A percentile compares a stretch with the other conserved stretches of the same genome.
Conservation (phyloP, 495 filamentous ascomycete genomes). For the Penicillium psychrofluorescens region DNA sequence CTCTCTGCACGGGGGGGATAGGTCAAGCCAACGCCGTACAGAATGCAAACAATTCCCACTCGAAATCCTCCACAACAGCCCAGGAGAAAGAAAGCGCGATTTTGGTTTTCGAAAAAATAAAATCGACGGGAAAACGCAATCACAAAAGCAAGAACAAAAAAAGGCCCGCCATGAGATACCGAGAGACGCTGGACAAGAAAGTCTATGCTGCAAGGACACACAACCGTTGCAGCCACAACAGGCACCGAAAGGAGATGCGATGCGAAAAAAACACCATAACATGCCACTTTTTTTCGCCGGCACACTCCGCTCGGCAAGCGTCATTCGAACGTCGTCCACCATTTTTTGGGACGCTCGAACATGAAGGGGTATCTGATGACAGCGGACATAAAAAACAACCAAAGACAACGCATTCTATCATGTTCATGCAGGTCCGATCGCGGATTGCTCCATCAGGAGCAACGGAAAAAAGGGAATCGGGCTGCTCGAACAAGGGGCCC, state of each 20-base stretch:
- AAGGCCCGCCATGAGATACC: conserved; percentile 45
- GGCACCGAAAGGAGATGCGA: conserved; percentile 37
- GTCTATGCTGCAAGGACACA: conserved; percentile 39
- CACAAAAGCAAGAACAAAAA: conserved; percentile 26
- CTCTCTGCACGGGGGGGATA: conserved; percentile 34
- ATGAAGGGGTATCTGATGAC: conserved; percentile 54
- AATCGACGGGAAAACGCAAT: conserved; percentile 15
- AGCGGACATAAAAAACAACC: conserved; percentile 31
- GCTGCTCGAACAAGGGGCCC: conserved; percentile 33
- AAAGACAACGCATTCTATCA: conserved; percentile 77
- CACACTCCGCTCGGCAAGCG: conserved; percentile 35
- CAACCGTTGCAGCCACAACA: conserved; percentile 31
- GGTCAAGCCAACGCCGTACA: conserved; percentile 47
- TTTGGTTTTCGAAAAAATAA: conserved; percentile 12
- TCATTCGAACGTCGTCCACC: conserved; percentile 37
- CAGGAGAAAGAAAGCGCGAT: conserved; percentile 29
- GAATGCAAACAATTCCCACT: conserved; percentile 39
- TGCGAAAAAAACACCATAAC: conserved; percentile 31
- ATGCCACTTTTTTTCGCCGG: conserved; percentile 23
- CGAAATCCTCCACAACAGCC: conserved; percentile 18
- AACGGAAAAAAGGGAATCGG: conserved; percentile 25
- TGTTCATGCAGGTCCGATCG: conserved; percentile 56
- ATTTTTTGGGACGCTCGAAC: conserved; percentile 27
- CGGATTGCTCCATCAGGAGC: conserved; percentile 37
- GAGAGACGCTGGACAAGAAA: conserved; percentile 36